These are phyloP conservation scores for Ogataea minuta DNA, from an alignment of 805 yeast species.

Conservation along the genomic window DNA sequence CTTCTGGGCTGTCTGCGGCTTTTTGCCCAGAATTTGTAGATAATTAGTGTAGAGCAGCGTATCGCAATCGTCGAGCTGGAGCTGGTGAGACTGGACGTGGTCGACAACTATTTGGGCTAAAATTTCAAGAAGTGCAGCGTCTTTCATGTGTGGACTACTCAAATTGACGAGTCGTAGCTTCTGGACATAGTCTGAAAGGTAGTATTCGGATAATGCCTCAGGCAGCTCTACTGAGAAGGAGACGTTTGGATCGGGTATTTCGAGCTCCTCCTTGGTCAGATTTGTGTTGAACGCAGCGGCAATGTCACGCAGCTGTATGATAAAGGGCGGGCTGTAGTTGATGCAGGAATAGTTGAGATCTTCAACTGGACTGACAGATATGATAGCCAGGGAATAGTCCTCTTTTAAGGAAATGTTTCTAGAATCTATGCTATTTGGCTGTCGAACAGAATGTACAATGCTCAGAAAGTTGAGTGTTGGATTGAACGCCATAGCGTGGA, in stretches of 20 bases:
- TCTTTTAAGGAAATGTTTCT: constrained; percentile 14
- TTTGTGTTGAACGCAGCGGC: background rate
- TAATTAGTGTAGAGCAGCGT: constrained; percentile 17
- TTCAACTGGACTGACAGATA: constrained; percentile 1
- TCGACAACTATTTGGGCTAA: constrained; percentile 15
- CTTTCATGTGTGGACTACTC: background rate
- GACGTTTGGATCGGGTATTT: background rate
- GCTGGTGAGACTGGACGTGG: constrained; percentile 7
- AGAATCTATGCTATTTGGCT: constrained; percentile 13
- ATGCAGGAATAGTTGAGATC: constrained; percentile 6
- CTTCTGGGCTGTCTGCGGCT: background rate
- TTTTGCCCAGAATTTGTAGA: constrained; percentile 3
- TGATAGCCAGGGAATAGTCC: constrained; percentile 14
- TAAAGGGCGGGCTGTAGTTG: constrained; percentile 10
- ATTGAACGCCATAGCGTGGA: constrained; percentile 9
- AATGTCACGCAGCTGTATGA: constrained; percentile 1
- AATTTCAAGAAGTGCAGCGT: constrained; percentile 1
- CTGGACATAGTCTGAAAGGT: constrained; percentile 12
- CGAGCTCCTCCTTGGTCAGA: background rate
- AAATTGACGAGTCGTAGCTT: constrained; percentile 10
- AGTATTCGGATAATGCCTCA: constrained; percentile 3
- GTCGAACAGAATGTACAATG: constrained; percentile 11
- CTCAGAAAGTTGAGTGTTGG: constrained; percentile 14
- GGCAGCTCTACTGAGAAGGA: constrained; percentile 1
- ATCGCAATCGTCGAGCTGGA: constrained; percentile 9